Evolutionary conservation across 2,329 filamentous ascomycete genomes (phyloP).

Genomic region (Paramyrothecium sp.): DNA sequence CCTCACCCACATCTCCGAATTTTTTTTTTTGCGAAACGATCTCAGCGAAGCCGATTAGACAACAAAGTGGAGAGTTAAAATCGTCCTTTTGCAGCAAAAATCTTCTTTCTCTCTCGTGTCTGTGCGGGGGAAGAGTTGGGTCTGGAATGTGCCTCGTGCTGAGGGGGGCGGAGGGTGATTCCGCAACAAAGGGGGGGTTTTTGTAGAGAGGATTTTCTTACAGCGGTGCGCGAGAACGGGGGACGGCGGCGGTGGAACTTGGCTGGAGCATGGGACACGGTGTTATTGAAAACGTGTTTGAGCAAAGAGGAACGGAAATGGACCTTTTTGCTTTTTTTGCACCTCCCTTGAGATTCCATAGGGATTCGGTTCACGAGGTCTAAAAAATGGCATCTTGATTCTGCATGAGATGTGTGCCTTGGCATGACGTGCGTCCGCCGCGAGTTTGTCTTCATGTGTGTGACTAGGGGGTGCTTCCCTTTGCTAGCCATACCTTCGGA

Average conservation of each 20-base stretch:
- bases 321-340: conserved; percentile 21
- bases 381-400: conserved; percentile 34
- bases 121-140: too few species aligned
- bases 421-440: not conserved
- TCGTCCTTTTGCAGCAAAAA: not conserved
- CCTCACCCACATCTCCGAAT: not conserved
- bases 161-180: not conserved
- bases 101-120: too few species aligned
- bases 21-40: not conserved
- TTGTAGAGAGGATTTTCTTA: not conserved
- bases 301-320: conserved; percentile 23
- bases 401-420: conserved; percentile 19
- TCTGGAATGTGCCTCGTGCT: not conserved
- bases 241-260: conserved; percentile 9
- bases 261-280: conserved; percentile 33
- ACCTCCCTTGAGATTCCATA: conserved; percentile 23
- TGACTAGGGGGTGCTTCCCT: too few species aligned
- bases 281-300: conserved; percentile 31
- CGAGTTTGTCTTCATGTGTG: too few species aligned
- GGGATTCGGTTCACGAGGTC: conserved; percentile 29
- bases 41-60: not conserved
- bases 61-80: not conserved
- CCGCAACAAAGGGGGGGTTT: not conserved
- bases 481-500: too few species aligned
- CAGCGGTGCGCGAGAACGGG: not conserved